Evolutionary conservation across 345 rosid genomes (phyloP), one percentile per base, ranked within the genome.

Genomic region (Clarkia xantiana): DNA sequence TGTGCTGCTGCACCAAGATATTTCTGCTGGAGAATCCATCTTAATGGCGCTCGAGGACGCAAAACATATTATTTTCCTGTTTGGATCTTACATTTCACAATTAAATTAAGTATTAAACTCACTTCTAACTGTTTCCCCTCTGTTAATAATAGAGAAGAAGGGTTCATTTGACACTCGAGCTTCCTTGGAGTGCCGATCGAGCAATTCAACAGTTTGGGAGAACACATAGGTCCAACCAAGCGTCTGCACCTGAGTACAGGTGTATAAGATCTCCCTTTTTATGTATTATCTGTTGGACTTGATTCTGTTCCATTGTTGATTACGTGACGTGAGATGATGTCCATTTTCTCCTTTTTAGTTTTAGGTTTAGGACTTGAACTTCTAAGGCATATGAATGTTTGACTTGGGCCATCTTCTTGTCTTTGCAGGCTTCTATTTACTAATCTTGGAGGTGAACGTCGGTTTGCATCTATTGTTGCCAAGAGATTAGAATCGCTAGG

Each of bases 171-270:
- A 91, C 98, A 0, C 55, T 91, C 57, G 98, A 91, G 71, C 98
- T 91, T 69, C 98, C 98, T 41, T 91, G 98, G 98, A 91, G 98
- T 86, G 98, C 98, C 71, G 98, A 91, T 62, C 81, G 96, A 53
- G 98, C 98, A 55, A 91, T 91, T 70, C 98, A 91, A 65, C 98
- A 91, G 62, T 86, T 91, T 63, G 98, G 98, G 59, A 77, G 98
- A 76, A 91, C 96, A 49, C 98, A 86, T 66, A 76, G 98, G 49
- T 91, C 98, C 44, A 91, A 91, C 68, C 98, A 91, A 76, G 88
- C 96, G 61, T 91, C 98, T 54, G 98, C 98, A 45, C 98, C 98
- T 54, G 83, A 81, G 56, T 91, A 91, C 67, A 83, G 98, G 98
- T 91, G 57, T 64, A 58, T 38, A 16, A 42, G 34, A n/a, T 38